Evolutionary conservation across 345 rosid genomes (phyloP), one percentile per base, ranked within the genome.

Genomic region (Lepidium africanum): DNA sequence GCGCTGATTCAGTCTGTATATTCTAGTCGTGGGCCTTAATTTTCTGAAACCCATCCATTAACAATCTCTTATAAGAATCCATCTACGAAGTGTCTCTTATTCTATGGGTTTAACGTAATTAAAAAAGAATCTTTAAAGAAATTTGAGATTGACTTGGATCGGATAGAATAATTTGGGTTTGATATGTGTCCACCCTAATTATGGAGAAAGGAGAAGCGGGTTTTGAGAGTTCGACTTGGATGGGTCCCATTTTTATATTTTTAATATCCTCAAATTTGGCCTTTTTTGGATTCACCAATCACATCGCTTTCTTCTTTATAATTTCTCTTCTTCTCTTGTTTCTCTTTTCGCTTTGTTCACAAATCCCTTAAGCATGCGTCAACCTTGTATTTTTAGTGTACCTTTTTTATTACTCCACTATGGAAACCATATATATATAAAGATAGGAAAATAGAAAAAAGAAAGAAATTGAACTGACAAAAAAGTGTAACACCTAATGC

Each of bases 241-340:
- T 39, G 19, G 67, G 74, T 40, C 59, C 73, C 47, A 47, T 19
- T 17, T 10, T 15, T 6, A 43, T 13, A 21, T 38, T 5, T 9
- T 23, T 30, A 30, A 9, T 27, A 21, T 35, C 3, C 10, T 61
- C 40, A 6, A 7, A 14, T 58, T 30, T 58, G 58, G 72, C 42
- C 59, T 39, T 50, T 59, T 39, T 15, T 58, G 53, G 37, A 50
- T 70, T 70, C 45, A 70, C 74, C 60, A 70, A 70, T 59, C 67
- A 59, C 33, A 41, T 60, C 60, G 42, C 67, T 70, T 49, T 49
- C 52, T 70, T 59, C 48, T 21, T 59, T 38, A 41, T 12, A 10
- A 5, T 4, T 6, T 27, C 27, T 23, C 33, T 8, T 9, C 1
- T 0, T n/a, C 11, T 6, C 14, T 15, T 14, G 11, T 35, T 38